phyloP scores from a whole-genome alignment of 306 rosid species.

The Prunus mira region DNA sequence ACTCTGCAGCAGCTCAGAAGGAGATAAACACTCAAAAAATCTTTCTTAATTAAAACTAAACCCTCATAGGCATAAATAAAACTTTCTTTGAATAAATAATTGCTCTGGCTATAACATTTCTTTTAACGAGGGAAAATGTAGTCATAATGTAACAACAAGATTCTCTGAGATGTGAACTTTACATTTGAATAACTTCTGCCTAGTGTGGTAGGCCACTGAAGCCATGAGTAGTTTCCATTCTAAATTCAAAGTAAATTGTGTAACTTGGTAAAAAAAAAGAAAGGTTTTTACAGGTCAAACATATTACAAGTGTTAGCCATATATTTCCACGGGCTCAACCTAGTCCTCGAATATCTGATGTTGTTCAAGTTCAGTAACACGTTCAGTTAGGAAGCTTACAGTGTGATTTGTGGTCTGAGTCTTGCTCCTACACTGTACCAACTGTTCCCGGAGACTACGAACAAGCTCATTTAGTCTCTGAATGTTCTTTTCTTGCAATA shows the following conservation, averaged over 20 bases:
- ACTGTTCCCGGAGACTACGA: conserved; percentile 60
- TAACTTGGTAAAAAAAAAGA: background rate
- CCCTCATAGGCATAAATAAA: background rate
- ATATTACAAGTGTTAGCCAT: conserved; percentile 8
- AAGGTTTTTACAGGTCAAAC: conserved; percentile 5
- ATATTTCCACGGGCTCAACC: conserved; percentile 11
- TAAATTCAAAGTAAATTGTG: background rate
- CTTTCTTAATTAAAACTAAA: background rate
- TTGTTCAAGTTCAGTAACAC: conserved; percentile 52
- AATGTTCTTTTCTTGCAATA: conserved; percentile 73
- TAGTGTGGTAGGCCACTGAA: background rate
- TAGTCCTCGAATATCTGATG: conserved; percentile 59
- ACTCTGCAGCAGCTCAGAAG: no score
- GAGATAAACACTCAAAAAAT: background rate
- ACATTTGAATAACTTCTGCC: background rate
- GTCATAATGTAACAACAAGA: background rate
- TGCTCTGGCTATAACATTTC: background rate
- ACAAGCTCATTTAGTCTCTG: conserved; percentile 67
- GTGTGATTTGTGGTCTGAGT: conserved; percentile 46
- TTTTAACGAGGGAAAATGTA: background rate
- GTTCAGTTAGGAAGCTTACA: conserved; percentile 40
- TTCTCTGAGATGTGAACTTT: background rate
- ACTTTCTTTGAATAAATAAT: background rate
- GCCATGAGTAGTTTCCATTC: background rate
- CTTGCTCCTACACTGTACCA: conserved; percentile 56